These are phyloP conservation scores for Erodium moschatum DNA, from an alignment of 441 rosid genomes.

Conservation along the genomic window DNA sequence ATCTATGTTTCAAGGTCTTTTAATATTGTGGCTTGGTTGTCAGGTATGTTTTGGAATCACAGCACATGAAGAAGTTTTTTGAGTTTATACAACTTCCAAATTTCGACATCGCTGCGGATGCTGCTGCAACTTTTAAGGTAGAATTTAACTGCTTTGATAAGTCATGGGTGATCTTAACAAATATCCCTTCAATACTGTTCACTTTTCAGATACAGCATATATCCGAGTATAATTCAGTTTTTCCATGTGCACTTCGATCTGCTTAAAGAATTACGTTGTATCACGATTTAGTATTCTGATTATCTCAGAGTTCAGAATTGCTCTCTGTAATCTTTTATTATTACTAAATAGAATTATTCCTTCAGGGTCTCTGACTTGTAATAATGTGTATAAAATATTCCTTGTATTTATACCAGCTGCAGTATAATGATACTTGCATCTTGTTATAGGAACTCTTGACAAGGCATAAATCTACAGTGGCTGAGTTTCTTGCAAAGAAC, in stretches of 20 bases:
- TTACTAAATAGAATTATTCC: no score
- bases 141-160: not conserved
- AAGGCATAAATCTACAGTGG: slow-evolving; percentile 95
- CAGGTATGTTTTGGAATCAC: slow-evolving; percentile 84
- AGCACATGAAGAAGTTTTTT: slow-evolving; percentile 76
- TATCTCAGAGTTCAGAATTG: no score
- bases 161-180: not conserved
- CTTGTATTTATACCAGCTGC: not conserved
- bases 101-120: slow-evolving; percentile 98
- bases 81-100: slow-evolving; percentile 89
- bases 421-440: slow-evolving; percentile 17
- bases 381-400: not conserved
- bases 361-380: not conserved
- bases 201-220: no score
- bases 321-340: no score
- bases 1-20: not conserved
- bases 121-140: slow-evolving; percentile 98
- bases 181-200: no score
- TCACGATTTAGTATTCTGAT: no score
- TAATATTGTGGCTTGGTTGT: slow-evolving; percentile 17
- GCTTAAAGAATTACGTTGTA: no score
- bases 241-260: no score
- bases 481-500: slow-evolving; percentile 80
- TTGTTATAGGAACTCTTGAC: slow-evolving; percentile 70
- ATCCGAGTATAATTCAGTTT: no score